These are phyloP conservation scores for Sanghuangporus sanghuang DNA, from an alignment of 1,284 basidiomycete species.

Conservation along the genomic window DNA sequence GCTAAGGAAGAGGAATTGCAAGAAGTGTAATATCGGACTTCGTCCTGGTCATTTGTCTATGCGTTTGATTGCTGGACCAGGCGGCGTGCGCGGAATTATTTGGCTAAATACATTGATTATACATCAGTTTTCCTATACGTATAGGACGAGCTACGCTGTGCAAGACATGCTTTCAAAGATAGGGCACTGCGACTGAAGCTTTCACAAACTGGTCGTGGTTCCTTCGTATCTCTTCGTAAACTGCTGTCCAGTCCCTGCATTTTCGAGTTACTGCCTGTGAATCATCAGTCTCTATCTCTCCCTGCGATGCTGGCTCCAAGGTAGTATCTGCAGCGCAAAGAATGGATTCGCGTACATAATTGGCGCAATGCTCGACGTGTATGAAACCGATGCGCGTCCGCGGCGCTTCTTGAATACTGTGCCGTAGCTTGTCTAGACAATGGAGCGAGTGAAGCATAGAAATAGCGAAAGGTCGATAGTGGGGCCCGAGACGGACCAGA, in stretches of 20 bases:
- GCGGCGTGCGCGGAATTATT: too few relatives aligned
- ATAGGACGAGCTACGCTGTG: too few relatives aligned
- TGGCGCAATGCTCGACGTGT: background rate
- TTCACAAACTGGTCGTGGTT: background rate
- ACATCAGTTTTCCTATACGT: too few relatives aligned
- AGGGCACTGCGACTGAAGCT: too few relatives aligned
- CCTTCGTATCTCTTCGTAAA: constrained; percentile 1
- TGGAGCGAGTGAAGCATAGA: constrained; percentile 31
- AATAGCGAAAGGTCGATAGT: constrained; percentile 4
- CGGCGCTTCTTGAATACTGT: background rate
- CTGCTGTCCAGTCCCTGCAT: constrained; percentile 15
- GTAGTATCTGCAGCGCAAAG: background rate
- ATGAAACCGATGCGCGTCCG: background rate
- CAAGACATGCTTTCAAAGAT: too few relatives aligned
- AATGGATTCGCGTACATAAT: background rate
- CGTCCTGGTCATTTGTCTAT: too few relatives aligned
- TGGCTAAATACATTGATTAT: too few relatives aligned
- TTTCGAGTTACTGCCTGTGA: background rate
- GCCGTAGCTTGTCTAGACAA: constrained; percentile 27
- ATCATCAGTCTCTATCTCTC: background rate
- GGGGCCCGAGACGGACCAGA: constrained; percentile 9
- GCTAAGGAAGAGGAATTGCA: too few relatives aligned
- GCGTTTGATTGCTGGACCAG: too few relatives aligned
- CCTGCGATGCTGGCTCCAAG: background rate
- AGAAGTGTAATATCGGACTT: too few relatives aligned